A percentile compares a stretch with the other conserved stretches of the same genome.
These are phyloP conservation scores for Pseudogymnoascus sp. DNA, from an alignment of 2,329 filamentous ascomycete species.

Conservation along the genomic window DNA sequence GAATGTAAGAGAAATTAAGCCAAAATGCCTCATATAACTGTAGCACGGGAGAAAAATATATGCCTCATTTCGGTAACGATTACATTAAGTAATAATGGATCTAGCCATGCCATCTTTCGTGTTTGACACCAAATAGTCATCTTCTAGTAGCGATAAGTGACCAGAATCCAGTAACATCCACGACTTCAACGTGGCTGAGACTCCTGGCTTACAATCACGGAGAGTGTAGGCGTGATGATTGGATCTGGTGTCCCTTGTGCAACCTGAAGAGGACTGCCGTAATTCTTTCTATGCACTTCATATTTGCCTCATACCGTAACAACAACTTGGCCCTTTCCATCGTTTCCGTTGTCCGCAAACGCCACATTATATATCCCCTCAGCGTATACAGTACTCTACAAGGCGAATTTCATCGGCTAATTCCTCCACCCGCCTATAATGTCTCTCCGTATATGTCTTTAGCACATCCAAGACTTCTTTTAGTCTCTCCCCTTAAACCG, in stretches of 20 bases:
- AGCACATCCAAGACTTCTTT: slow-evolving; percentile 81
- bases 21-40: background rate
- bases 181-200: background rate
- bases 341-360: background rate
- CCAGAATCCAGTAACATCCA: background rate
- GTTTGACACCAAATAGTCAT: background rate
- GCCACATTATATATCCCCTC: slow-evolving; percentile 66
- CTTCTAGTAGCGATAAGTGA: background rate
- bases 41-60: background rate
- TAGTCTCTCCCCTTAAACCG: slow-evolving; percentile 23
- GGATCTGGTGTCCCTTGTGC: background rate
- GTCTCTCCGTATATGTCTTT: slow-evolving; percentile 85
- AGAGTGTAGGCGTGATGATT: background rate
- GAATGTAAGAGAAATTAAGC: background rate
- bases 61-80: background rate
- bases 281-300: background rate
- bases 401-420: slow-evolving; percentile 90
- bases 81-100: background rate
- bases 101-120: background rate
- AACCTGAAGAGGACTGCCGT: background rate
- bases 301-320: background rate
- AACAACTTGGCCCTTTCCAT: background rate
- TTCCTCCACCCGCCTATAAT: slow-evolving; percentile 84
- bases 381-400: slow-evolving; percentile 78
- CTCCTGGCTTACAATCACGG: background rate